phyloP scores from a whole-genome alignment of 2,329 filamentous ascomycete genomes.

The Fusarium sp. region DNA sequence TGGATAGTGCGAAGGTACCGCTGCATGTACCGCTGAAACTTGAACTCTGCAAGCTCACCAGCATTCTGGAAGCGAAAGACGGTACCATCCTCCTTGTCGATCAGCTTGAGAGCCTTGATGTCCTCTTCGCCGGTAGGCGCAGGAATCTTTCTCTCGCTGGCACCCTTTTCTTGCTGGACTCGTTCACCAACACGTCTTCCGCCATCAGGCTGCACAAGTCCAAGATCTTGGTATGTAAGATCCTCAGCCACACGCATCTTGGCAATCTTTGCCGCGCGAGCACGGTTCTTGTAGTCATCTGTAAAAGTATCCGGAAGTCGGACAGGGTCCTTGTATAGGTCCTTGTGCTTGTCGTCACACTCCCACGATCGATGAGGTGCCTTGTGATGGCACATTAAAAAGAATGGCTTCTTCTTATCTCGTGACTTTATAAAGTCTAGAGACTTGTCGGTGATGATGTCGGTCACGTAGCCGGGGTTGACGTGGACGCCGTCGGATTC shows the following conservation, averaged over 20 bases:
- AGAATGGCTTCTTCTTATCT: constrained; percentile 59
- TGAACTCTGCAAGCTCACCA: constrained; percentile 62
- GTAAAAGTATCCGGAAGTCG: constrained; percentile 64
- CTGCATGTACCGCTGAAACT: constrained; percentile 69
- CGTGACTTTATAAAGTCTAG: constrained; percentile 54
- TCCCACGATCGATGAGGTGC: constrained; percentile 67
- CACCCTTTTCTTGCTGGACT: constrained; percentile 43
- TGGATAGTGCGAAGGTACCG: constrained; percentile 66
- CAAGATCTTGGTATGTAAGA: constrained; percentile 63
- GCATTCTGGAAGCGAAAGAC: constrained; percentile 58
- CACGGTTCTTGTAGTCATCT: constrained; percentile 67
- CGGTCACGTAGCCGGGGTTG: constrained; percentile 61
- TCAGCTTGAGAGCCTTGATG: constrained; percentile 46
- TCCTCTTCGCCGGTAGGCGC: constrained; percentile 23
- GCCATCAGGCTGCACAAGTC: constrained; percentile 64
- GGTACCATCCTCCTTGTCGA: constrained; percentile 60
- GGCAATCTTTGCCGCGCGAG: constrained; percentile 60
- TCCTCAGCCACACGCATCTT: constrained; percentile 66
- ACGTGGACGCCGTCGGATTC: constrained; percentile 50
- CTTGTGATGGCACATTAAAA: constrained; percentile 69
- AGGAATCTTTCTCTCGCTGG: constrained; percentile 45
- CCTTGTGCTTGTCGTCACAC: constrained; percentile 60
- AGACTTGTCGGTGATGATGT: constrained; percentile 65
- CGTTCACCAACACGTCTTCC: constrained; percentile 54
- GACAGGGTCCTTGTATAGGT: constrained; percentile 60